Evolutionary conservation across 23 red algal genomes (phyloP).

Genomic region (Gracilaria vermiculophylla): DNA sequence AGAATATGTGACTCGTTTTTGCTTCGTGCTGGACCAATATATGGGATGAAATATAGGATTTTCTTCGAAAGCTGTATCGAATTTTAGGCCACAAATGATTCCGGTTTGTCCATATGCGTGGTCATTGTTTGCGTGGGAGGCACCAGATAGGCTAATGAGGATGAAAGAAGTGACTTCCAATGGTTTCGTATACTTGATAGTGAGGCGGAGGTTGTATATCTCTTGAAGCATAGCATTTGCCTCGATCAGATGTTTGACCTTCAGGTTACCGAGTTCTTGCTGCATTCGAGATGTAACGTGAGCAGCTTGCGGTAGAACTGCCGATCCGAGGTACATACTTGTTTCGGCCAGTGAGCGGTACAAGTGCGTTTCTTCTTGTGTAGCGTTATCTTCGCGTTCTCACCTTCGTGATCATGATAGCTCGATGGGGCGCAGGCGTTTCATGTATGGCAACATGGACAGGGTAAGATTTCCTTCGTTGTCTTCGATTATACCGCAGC

Average conservation of each 20-base stretch:
- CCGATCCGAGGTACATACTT: conserved; percentile 11
- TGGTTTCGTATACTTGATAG: not conserved
- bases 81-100: not conserved
- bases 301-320: conserved; percentile 1
- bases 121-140: not conserved
- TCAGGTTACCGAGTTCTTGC: not conserved
- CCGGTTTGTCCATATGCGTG: conserved; percentile 16
- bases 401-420: not conserved
- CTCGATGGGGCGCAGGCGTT: conserved; percentile 3
- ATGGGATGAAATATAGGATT: conserved; percentile 4
- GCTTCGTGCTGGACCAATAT: not conserved
- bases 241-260: not conserved
- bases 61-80: not conserved
- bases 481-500: conserved; percentile 17
- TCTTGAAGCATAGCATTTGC: conserved; percentile 26
- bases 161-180: not conserved
- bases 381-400: not conserved
- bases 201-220: not conserved
- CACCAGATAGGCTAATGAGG: conserved; percentile 1
- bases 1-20: not conserved
- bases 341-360: conserved; percentile 26
- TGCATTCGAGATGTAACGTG: conserved; percentile 2
- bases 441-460: not conserved
- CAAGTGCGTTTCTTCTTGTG: not conserved
- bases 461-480: not conserved